phyloP scores from a whole-genome alignment of 108 stramenopile species.

The Bacterosira constricta region DNA sequence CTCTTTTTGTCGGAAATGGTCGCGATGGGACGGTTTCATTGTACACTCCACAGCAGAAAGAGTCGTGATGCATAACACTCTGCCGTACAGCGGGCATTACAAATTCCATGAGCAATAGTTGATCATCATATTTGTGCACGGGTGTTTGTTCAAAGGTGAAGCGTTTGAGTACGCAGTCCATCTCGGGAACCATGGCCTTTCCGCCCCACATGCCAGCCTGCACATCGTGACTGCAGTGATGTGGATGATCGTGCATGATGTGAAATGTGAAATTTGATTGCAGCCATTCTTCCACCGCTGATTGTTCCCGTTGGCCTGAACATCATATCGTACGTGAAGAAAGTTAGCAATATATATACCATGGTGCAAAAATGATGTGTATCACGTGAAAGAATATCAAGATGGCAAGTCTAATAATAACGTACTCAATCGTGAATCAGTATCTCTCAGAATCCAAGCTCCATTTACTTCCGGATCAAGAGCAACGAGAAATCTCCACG shows the following conservation, averaged over 20 bases:
- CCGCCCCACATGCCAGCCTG: constrained; percentile 1
- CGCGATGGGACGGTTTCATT: neutral
- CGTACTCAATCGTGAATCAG: constrained; percentile 3
- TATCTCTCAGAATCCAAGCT: neutral
- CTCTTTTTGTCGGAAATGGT: neutral
- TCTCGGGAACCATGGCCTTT: neutral
- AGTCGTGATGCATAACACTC: neutral
- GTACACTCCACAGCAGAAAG: neutral
- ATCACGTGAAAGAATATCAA: neutral
- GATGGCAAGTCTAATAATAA: neutral
- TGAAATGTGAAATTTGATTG: neutral
- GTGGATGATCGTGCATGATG: neutral
- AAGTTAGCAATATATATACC: no score
- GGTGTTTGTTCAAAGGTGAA: no score
- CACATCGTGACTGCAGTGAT: neutral
- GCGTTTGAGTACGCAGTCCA: no score
- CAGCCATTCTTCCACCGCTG: neutral
- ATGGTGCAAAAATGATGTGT: no score
- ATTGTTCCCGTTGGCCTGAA: neutral
- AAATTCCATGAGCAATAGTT: neutral
- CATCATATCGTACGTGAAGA: no score
- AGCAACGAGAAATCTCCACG: constrained; percentile 8
- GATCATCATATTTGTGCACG: no score
- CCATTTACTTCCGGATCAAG: neutral
- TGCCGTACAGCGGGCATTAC: neutral